Evolutionary conservation across 2,329 filamentous ascomycete species (phyloP).

Genomic region (Dendryphion nanum): DNA sequence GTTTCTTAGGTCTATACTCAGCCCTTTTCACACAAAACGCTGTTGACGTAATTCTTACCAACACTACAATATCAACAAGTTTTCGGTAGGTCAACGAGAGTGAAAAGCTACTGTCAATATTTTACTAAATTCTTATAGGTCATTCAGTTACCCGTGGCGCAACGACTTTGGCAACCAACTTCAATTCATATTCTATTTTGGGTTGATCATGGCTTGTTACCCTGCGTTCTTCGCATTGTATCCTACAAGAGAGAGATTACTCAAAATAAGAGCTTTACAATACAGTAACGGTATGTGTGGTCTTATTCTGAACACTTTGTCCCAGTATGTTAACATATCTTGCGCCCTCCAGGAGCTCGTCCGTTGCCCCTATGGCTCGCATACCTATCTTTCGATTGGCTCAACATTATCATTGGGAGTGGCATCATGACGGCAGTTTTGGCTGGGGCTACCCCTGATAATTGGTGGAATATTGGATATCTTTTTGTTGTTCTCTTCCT

Average conservation of each 20-base stretch:
- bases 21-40: slow-evolving; percentile 84
- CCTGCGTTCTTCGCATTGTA: slow-evolving; percentile 86
- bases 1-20: slow-evolving; percentile 59
- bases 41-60: slow-evolving; percentile 73
- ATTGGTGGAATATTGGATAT: slow-evolving; percentile 77
- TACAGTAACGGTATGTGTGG: slow-evolving; percentile 77
- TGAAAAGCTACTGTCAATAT: not conserved
- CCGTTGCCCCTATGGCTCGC: slow-evolving; percentile 76
- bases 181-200: slow-evolving; percentile 78
- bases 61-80: slow-evolving; percentile 65
- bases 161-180: slow-evolving; percentile 47
- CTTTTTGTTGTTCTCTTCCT: slow-evolving; percentile 76
- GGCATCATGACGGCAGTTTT: slow-evolving; percentile 66
- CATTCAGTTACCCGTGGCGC: slow-evolving; percentile 18
- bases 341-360: slow-evolving; percentile 42
- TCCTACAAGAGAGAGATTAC: slow-evolving; percentile 73
- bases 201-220: slow-evolving; percentile 70
- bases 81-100: slow-evolving; percentile 37
- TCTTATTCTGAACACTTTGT: not conserved
- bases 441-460: slow-evolving; percentile 50
- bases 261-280: slow-evolving; percentile 76
- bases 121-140: slow-evolving; percentile 3
- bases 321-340: not conserved
- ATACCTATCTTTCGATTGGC: slow-evolving; percentile 75
- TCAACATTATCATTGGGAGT: slow-evolving; percentile 65